These are phyloP conservation scores for Pyricularia grisea DNA, from an alignment of 2,329 filamentous ascomycete genomes.

Conservation along the genomic window DNA sequence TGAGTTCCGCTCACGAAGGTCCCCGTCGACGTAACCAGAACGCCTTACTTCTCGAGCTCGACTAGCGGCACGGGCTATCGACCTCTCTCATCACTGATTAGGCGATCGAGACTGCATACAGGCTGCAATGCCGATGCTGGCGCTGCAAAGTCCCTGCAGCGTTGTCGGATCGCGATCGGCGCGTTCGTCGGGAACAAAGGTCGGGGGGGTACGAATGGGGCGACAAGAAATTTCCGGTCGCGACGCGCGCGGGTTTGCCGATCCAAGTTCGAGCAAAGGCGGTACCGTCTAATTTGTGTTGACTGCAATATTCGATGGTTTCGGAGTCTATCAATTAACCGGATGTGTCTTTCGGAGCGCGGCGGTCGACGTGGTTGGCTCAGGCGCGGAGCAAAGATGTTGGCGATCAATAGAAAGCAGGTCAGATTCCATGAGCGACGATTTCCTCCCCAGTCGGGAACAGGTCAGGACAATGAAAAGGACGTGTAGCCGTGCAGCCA, in stretches of 20 bases:
- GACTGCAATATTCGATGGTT: neutral
- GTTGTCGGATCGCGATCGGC: neutral
- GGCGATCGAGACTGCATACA: neutral
- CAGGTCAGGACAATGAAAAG: neutral
- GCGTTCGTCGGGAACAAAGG: neutral
- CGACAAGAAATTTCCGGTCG: constrained; percentile 1
- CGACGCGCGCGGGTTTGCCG: neutral
- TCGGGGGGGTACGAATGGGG: neutral
- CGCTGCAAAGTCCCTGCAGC: neutral
- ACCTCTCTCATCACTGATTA: neutral
- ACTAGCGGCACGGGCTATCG: neutral
- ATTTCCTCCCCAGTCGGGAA: neutral
- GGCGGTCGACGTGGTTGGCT: neutral
- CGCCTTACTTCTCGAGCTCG: neutral
- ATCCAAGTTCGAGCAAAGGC: neutral
- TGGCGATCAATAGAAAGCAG: neutral
- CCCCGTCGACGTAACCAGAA: neutral
- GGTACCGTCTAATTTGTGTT: neutral
- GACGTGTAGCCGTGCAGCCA: neutral
- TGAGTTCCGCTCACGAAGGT: neutral
- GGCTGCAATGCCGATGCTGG: neutral
- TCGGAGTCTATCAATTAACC: neutral
- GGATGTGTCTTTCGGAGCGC: neutral
- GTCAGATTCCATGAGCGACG: neutral
- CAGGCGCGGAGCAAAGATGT: neutral